Evolutionary conservation across 129 eudicot genomes (phyloP).

Genomic region (Chrysanthemum seticuspe): DNA sequence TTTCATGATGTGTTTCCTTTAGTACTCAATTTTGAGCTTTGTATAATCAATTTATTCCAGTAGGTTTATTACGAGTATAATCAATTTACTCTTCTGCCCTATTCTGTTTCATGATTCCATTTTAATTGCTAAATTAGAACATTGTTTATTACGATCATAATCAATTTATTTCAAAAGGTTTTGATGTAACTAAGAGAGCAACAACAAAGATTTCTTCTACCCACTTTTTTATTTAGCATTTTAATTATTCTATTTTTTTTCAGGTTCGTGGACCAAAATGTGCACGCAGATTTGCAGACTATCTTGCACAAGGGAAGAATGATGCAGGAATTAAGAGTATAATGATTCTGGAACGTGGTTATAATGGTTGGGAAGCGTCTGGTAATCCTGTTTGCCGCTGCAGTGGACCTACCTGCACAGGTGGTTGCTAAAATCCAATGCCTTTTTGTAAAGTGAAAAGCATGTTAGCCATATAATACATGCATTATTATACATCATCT

Average conservation of each 20-base stretch:
- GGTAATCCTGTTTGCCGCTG: slow-evolving; percentile 94
- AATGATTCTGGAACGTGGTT: slow-evolving; percentile 84
- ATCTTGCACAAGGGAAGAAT: slow-evolving; percentile 52
- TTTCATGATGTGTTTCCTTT: not conserved
- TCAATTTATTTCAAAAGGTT: not conserved
- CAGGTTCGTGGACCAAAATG: slow-evolving; percentile 98
- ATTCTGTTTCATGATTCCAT: no score
- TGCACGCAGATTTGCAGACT: slow-evolving; percentile 74
- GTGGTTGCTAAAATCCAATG: slow-evolving; percentile 28
- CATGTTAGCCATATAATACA: not conserved
- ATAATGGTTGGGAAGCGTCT: slow-evolving; percentile 90
- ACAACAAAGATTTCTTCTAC: not conserved
- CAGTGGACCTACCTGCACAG: slow-evolving; percentile 63
- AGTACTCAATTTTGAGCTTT: no score
- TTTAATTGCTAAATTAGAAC: no score
- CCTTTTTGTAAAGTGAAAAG: not conserved
- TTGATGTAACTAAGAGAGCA: not conserved
- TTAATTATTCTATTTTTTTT: not conserved
- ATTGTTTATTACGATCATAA: no score
- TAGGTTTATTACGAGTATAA: no score
- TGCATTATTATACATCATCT: slow-evolving; percentile 16
- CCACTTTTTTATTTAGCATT: not conserved
- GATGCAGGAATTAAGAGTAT: slow-evolving; percentile 65
- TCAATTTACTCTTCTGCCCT: no score
- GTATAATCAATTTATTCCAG: no score